Evolutionary conservation across 768 basidiomycete species (phyloP).

Genomic region (Hirschioporus abietinus): DNA sequence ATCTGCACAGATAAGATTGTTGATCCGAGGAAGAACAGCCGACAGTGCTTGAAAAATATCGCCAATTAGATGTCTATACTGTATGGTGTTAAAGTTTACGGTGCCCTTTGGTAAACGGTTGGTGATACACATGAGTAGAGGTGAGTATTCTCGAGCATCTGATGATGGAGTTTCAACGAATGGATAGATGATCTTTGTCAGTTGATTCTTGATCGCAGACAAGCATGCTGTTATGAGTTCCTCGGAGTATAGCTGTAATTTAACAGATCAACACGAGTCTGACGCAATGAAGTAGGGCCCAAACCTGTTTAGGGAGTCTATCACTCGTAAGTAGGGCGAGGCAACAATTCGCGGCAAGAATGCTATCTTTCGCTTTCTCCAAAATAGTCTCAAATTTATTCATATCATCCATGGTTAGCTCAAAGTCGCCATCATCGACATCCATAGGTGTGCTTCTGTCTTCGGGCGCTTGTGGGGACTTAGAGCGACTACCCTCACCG

Average conservation of each 20-base stretch:
- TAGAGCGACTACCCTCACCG: slow-evolving; percentile 33
- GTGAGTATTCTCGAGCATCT: slow-evolving; percentile 33
- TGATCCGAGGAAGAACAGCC: slow-evolving; percentile 68
- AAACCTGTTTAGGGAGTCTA: slow-evolving; percentile 80
- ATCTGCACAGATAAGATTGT: slow-evolving; percentile 66
- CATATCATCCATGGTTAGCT: slow-evolving; percentile 42
- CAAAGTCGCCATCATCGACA: slow-evolving; percentile 17
- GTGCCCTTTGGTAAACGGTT: slow-evolving; percentile 42
- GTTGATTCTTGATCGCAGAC: slow-evolving; percentile 69
- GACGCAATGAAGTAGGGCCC: slow-evolving; percentile 14
- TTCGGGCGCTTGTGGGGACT: slow-evolving; percentile 33
- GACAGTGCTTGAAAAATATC: slow-evolving; percentile 73
- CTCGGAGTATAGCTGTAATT: slow-evolving; percentile 81
- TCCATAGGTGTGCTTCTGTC: slow-evolving; percentile 17
- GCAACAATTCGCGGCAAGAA: slow-evolving; percentile 80
- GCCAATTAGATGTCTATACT: slow-evolving; percentile 44
- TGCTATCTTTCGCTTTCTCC: slow-evolving; percentile 63
- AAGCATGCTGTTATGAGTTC: slow-evolving; percentile 84
- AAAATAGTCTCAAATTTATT: slow-evolving; percentile 47
- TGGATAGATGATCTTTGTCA: slow-evolving; percentile 77
- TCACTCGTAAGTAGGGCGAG: slow-evolving; percentile 75
- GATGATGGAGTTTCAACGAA: slow-evolving; percentile 66
- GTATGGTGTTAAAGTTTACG: slow-evolving; percentile 23
- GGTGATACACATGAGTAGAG: slow-evolving; percentile 28
- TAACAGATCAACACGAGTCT: background rate